Conservation (phyloP, 176 grass and related monocot species). For the Poa annua region DNA sequence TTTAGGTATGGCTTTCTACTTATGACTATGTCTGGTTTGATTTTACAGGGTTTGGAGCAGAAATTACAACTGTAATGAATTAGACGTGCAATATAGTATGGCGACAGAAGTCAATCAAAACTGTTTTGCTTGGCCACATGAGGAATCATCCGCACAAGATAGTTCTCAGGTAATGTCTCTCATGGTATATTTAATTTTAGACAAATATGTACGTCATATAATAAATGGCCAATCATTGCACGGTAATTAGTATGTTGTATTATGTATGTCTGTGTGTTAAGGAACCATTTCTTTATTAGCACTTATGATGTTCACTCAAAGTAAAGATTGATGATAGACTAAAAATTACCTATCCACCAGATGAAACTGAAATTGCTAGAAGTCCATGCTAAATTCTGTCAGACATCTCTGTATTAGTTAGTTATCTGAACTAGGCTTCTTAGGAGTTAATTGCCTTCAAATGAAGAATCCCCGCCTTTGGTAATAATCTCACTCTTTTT, state of each 20-base stretch:
- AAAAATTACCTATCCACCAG: background rate
- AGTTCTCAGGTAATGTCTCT: conserved; percentile 65
- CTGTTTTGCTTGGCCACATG: conserved; percentile 83
- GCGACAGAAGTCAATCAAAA: conserved; percentile 84
- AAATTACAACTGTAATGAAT: conserved; percentile 36
- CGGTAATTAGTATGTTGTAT: background rate
- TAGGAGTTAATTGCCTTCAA: background rate
- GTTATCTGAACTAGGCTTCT: conserved; percentile 4
- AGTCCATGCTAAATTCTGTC: conserved; percentile 3
- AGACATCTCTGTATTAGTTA: conserved; percentile 23
- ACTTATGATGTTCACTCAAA: conserved; percentile 17
- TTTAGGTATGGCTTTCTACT: background rate
- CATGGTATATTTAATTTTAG: background rate
- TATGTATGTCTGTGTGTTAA: background rate
- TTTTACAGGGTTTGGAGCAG: conserved; percentile 42
- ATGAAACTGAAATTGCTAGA: conserved; percentile 27
- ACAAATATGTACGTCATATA: background rate
- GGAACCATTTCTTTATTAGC: background rate
- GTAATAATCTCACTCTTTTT: conserved; percentile 30
- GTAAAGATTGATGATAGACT: conserved; percentile 4
- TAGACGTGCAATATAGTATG: conserved; percentile 55
- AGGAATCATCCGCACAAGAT: conserved; percentile 68
- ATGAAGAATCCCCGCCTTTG: background rate
- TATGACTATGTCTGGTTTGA: conserved; percentile 28
- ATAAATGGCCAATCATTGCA: background rate